Evolutionary conservation across 371 early-diverging fungal genomes (phyloP), one percentile per base, ranked within the genome.

Genomic region (Rhizopus delemar): DNA sequence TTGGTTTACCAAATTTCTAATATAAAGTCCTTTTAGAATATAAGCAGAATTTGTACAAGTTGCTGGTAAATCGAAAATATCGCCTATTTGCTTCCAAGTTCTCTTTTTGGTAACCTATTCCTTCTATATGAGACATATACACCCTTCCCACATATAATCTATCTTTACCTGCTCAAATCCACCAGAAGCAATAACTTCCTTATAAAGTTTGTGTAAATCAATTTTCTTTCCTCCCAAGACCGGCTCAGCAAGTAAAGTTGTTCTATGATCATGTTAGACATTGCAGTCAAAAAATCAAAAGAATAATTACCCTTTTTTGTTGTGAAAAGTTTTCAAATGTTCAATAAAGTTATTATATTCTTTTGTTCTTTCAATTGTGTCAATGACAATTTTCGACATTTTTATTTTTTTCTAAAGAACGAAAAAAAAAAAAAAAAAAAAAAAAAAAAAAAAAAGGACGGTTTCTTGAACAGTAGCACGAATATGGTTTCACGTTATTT

Each of bases 31-130:
- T 66, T 91, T 90, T 56, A 90, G 74, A 39, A 90, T 87, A 67
- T 85, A 90, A n/a, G 91, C 91, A 50, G 86, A 83, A 71, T 91
- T 92, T 34, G 91, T 92, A 66, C 92, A 91, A 12, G 91, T 92
- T 22, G 82, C 69, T 2, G 92, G 90, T 56, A 92, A 86, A 46
- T 91, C 82, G 70, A 92, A 90, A 0, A 83, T 78, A 28, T 77
- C 69, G n/a, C 86, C 80, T 36, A 92, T 81, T 43, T 86, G 78
- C 56, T 85, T 87, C 92, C 92, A 92, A 13, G 84, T 83, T n/a
- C 89, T 81, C 41, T 85, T 86, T 41, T 80, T 71, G 11, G 90
- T 87, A 13, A 92, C 89, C 88, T 87, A 60, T 29, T 22, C 28
- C 8, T 29, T 36, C 28, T 46, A 8, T 34, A 35, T 56, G 22